Percentiles rank a stretch among this genome's conserved stretches.
Evolutionary conservation across 257 asterid genomes (phyloP).

Genomic region (Parsonsia alboflavescens): DNA sequence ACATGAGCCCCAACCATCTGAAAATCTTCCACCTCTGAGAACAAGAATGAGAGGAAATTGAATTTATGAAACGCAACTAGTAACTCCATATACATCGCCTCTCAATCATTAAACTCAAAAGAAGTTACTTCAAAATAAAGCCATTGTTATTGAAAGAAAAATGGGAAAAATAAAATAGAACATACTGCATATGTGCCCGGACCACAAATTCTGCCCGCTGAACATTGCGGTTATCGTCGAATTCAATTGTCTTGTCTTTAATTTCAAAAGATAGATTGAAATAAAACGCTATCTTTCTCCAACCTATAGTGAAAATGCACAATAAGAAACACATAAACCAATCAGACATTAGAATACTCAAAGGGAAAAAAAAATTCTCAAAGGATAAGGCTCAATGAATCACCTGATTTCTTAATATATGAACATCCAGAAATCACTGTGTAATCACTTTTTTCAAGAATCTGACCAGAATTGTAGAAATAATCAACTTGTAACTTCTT

Average conservation of each 20-base stretch:
- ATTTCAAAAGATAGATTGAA: slow-evolving; percentile 90
- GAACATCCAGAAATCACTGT: slow-evolving; percentile 68
- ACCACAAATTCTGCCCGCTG: slow-evolving; percentile 88
- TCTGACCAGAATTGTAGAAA: slow-evolving; percentile 37
- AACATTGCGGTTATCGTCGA: slow-evolving; percentile 80
- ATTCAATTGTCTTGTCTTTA: slow-evolving; percentile 90
- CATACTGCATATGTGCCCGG: slow-evolving; percentile 95
- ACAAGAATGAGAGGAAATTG: slow-evolving; percentile 8
- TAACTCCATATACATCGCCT: not conserved
- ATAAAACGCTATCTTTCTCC: slow-evolving; percentile 99
- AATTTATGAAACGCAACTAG: slow-evolving; percentile 5
- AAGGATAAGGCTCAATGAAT: slow-evolving; percentile 4
- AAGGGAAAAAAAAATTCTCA: too few relatives aligned
- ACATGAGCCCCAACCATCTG: slow-evolving; percentile 99
- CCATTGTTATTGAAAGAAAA: not conserved
- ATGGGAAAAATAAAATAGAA: slow-evolving; percentile 15
- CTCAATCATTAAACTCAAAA: not conserved
- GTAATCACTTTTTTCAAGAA: slow-evolving; percentile 88
- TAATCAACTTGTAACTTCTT: slow-evolving; percentile 41
- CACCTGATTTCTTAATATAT: slow-evolving; percentile 79
- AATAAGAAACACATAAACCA: slow-evolving; percentile 5
- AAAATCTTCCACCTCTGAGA: slow-evolving; percentile 84
- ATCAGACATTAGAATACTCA: not conserved
- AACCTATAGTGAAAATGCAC: slow-evolving; percentile 44
- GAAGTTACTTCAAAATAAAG: too few relatives aligned